Base-by-base conservation (phyloP, 805 yeast genomes). In the Candida vaughaniae region DNA sequence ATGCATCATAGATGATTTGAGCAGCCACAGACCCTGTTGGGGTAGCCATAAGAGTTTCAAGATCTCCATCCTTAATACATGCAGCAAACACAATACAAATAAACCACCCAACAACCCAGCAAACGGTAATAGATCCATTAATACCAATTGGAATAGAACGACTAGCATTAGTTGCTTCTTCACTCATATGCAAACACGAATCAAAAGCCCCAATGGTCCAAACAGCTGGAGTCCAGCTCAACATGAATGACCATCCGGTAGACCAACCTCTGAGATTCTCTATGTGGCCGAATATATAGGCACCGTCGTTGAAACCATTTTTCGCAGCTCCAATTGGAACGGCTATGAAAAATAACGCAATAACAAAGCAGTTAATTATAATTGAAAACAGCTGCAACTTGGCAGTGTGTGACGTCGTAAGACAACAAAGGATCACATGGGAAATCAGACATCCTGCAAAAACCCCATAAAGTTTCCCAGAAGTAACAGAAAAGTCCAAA, bases 191-290 rank as follows among this genome's bases (percentile, higher is more conserved):
- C 34, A 82, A 78, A 49, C 82, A 78, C 6, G 85, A 75, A 55
- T 82, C 89, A 55, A 80, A 82, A 0, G 84, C 79, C 17, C 85
- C 84, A 53, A 82, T 81, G 14, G 86, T 80, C 89, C 90, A 83
- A 41, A 81, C 73, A 1, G 81, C 79, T 0, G 87, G 80, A 77
- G 79, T 71, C 71, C 79, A 75, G 10, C 73, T 66, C 27, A 73
- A 73, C 46, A 79, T 56, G 55, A 66, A 75, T 31, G 77, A 71
- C 60, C 61, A 57, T 6, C 56, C 57, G 14, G 40, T 26, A 4
- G 30, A 16, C 80, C 85, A 82, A 23, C 67, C 71, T 23, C 79
- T 64, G 33, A 56, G 57, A 51, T 78, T 78, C 18, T 70, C 62
- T 36, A 70, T 67, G 28, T 70, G 56, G 20, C 79, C 78, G 55